Evolutionary conservation across 768 basidiomycete genomes (phyloP).

Genomic region (Lactarius hatsudake): DNA sequence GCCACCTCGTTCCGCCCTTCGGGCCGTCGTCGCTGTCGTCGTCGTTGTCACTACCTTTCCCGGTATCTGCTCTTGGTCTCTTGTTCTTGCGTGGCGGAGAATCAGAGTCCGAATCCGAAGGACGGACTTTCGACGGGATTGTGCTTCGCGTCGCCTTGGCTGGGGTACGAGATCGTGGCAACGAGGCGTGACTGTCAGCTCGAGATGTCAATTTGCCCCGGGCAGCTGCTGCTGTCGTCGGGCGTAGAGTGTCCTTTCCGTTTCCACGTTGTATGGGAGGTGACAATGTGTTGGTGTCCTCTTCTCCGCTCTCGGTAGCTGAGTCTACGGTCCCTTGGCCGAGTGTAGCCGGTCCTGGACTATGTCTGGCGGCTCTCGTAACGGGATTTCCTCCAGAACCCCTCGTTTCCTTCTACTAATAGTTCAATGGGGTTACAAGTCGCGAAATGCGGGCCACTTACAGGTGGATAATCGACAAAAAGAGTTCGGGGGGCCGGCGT

Average conservation of each 20-base stretch:
- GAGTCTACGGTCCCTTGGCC: constrained; percentile 1
- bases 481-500: neutral
- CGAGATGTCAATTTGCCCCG: constrained; percentile 12
- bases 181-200: neutral
- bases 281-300: neutral
- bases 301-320: constrained; percentile 3
- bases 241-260: neutral
- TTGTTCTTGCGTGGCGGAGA: constrained; percentile 47
- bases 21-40: constrained; percentile 53
- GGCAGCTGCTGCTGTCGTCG: neutral
- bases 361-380: constrained; percentile 1
- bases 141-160: constrained; percentile 9
- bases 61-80: constrained; percentile 37
- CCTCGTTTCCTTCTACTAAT: constrained; percentile 1
- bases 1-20: constrained; percentile 42
- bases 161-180: constrained; percentile 7
- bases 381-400: neutral
- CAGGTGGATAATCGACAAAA: neutral
- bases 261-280: neutral
- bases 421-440: neutral
- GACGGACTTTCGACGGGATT: constrained; percentile 7
- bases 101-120: constrained; percentile 50
- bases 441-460: neutral
- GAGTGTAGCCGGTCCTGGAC: constrained; percentile 2
- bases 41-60: constrained; percentile 43